Percentiles rank a stretch among this genome's conserved stretches.
Conservation (phyloP, 176 grass and related monocot genomes). For the Triticum monococcum region DNA sequence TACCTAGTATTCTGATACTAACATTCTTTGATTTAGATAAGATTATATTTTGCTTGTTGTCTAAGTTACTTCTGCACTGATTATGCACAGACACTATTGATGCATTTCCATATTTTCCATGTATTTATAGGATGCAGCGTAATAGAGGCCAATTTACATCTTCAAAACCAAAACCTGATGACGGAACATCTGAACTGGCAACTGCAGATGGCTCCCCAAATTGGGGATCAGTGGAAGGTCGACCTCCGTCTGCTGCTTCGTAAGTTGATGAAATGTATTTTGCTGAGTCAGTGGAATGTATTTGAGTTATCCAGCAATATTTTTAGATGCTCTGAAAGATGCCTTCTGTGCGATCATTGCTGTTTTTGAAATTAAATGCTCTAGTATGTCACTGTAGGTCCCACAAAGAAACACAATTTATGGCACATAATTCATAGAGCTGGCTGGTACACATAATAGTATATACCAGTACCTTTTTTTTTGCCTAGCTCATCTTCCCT, state of each 20-base stretch:
- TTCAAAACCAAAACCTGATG: slow-evolving; percentile 89
- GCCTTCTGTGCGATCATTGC: neutral
- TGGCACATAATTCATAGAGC: neutral
- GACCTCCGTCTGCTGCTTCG: slow-evolving; percentile 79
- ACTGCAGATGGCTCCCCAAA: slow-evolving; percentile 59
- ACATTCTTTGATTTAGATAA: neutral
- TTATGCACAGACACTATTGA: neutral
- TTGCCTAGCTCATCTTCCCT: neutral
- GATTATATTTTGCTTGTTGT: neutral
- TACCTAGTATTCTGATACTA: neutral
- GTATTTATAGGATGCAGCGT: slow-evolving; percentile 83
- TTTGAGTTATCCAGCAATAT: slow-evolving; percentile 3
- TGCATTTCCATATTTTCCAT: slow-evolving; percentile 9
- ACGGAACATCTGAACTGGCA: slow-evolving; percentile 42
- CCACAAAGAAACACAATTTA: neutral
- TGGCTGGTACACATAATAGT: neutral
- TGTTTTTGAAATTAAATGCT: neutral
- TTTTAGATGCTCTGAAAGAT: neutral
- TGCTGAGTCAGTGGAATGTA: neutral
- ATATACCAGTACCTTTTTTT: neutral
- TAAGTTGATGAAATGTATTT: slow-evolving; percentile 41
- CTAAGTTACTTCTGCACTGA: neutral
- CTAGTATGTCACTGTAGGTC: slow-evolving; percentile 20
- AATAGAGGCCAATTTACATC: slow-evolving; percentile 97
- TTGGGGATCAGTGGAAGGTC: slow-evolving; percentile 83